phyloP scores from a whole-genome alignment of 805 yeast genomes.

The Ogataea pilisensis region DNA sequence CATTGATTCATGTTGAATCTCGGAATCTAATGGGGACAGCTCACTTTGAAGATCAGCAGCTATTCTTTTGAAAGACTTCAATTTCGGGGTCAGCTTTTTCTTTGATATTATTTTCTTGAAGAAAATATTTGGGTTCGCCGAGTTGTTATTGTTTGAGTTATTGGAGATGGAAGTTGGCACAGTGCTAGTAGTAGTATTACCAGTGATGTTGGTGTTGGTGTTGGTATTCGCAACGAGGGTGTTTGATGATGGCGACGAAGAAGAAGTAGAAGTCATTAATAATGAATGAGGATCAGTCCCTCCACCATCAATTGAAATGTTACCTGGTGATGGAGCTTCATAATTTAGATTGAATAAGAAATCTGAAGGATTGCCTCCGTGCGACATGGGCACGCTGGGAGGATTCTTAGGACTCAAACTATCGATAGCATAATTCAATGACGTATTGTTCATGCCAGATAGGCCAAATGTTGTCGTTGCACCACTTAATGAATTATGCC shows the following conservation, averaged over 20 bases:
- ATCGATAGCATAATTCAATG: neutral
- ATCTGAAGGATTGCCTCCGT: neutral
- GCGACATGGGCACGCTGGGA: neutral
- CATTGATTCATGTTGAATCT: constrained; percentile 33
- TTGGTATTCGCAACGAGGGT: neutral
- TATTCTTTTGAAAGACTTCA: constrained; percentile 33
- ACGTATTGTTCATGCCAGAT: no score
- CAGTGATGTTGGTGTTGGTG: neutral
- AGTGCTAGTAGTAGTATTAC: neutral
- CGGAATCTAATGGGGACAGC: constrained; percentile 31
- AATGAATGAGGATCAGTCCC: constrained; percentile 1
- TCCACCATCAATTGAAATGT: constrained; percentile 5
- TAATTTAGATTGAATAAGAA: constrained; percentile 2
- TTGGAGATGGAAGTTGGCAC: neutral
- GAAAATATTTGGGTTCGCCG: constrained; percentile 18
- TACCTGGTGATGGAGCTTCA: constrained; percentile 15
- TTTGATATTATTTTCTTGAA: constrained; percentile 30
- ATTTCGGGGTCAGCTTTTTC: constrained; percentile 29
- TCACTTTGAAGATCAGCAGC: constrained; percentile 32
- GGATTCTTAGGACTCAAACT: neutral
- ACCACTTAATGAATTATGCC: constrained; percentile 15
- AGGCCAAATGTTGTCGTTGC: constrained; percentile 8
- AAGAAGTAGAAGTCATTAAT: neutral
- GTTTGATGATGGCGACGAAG: no score
- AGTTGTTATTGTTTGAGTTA: neutral